Percentiles rank a stretch among this genome's conserved stretches.
Conservation (phyloP, 2,329 filamentous ascomycete species). For the Botrytis byssoidea region DNA sequence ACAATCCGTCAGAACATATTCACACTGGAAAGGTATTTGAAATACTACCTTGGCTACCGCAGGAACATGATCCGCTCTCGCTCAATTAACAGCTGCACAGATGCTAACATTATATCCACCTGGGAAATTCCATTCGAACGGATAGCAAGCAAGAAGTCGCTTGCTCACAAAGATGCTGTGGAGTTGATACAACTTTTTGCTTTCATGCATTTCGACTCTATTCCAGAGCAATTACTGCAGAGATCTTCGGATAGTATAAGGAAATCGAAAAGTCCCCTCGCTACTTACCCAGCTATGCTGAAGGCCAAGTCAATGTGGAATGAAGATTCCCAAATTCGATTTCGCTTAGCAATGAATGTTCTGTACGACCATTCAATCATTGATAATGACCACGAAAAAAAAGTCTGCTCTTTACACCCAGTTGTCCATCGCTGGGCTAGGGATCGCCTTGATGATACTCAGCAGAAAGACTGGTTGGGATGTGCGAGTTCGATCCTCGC, state of each 20-base stretch:
- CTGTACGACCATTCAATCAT: constrained; percentile 32
- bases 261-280: neutral
- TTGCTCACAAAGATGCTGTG: constrained; percentile 30
- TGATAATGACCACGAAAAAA: constrained; percentile 19
- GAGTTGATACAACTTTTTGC: constrained; percentile 22
- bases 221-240: constrained; percentile 15
- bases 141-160: constrained; percentile 21
- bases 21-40: no score
- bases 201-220: constrained; percentile 23
- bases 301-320: constrained; percentile 28
- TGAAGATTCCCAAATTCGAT: constrained; percentile 28
- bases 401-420: constrained; percentile 35
- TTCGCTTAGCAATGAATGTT: constrained; percentile 29
- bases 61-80: neutral
- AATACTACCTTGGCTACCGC: no score
- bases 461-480: neutral
- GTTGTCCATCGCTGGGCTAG: constrained; percentile 40
- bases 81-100: neutral
- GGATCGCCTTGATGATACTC: constrained; percentile 29
- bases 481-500: constrained; percentile 15
- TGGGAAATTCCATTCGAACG: constrained; percentile 22
- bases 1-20: neutral
- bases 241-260: constrained; percentile 27
- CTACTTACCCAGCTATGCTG: constrained; percentile 10
- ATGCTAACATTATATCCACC: constrained; percentile 22